These are phyloP conservation scores for Penicillium janthinellum DNA, from an alignment of 2,329 filamentous ascomycete genomes.

Conservation along the genomic window DNA sequence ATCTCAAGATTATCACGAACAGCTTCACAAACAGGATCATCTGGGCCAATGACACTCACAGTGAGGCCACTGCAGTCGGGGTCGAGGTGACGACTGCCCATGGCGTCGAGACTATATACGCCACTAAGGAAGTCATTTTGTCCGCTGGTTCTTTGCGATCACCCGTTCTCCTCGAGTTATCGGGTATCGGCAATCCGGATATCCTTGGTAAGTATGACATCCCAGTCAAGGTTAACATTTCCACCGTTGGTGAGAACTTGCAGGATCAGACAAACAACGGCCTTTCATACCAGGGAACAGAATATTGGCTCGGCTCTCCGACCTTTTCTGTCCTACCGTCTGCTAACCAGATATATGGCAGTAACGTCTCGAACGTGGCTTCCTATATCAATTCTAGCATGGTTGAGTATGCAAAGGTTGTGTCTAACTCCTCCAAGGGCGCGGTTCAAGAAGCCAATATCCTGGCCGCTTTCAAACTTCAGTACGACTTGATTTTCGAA, in stretches of 20 bases:
- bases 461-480: constrained; percentile 27
- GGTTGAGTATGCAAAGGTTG: constrained; percentile 25
- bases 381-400: constrained; percentile 25
- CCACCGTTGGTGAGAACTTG: constrained; percentile 53
- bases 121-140: constrained; percentile 58
- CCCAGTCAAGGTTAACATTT: constrained; percentile 29
- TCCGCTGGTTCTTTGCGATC: constrained; percentile 61
- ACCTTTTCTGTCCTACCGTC: constrained; percentile 27
- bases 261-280: constrained; percentile 47
- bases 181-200: constrained; percentile 56
- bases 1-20: constrained; percentile 49
- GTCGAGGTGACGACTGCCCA: constrained; percentile 32
- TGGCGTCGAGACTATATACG: constrained; percentile 31
- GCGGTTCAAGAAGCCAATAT: constrained; percentile 27
- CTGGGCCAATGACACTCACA: constrained; percentile 33
- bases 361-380: constrained; percentile 20
- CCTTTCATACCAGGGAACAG: constrained; percentile 18
- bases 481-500: constrained; percentile 32
- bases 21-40: constrained; percentile 46
- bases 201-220: constrained; percentile 33
- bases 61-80: constrained; percentile 30
- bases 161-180: constrained; percentile 60
- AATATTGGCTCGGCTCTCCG: constrained; percentile 21
- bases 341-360: constrained; percentile 29
- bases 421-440: constrained; percentile 28